Conservation (phyloP, 1,284 basidiomycete species). For the Sporisorium exsertum region DNA sequence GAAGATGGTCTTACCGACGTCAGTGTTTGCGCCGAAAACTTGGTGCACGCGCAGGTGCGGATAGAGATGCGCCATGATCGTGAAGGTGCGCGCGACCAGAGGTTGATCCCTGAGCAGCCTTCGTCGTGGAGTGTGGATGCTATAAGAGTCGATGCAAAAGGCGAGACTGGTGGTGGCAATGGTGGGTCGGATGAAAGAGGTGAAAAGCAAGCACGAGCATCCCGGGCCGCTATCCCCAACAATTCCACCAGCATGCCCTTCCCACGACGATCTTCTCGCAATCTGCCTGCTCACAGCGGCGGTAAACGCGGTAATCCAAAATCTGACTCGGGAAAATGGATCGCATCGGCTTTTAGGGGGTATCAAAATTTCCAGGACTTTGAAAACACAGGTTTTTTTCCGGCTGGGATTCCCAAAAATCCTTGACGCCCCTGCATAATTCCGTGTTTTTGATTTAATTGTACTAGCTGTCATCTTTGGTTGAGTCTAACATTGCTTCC, state of each 20-base stretch:
- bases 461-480: no score
- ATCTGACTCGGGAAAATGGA: conserved; percentile 10
- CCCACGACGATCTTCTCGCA: conserved; percentile 4
- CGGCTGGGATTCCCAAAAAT: no score
- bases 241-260: not conserved
- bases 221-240: not conserved
- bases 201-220: no score
- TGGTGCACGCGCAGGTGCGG: conserved; percentile 59
- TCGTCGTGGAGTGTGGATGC: not conserved
- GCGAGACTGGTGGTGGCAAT: not conserved
- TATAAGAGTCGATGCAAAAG: not conserved
- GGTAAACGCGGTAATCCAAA: conserved; percentile 4
- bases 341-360: conserved; percentile 25
- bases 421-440: no score
- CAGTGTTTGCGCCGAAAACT: conserved; percentile 68
- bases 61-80: conserved; percentile 49
- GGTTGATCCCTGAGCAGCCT: not conserved
- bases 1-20: conserved; percentile 69
- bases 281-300: not conserved
- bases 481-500: no score
- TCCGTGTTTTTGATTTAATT: no score
- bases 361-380: no score
- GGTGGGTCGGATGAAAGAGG: not conserved
- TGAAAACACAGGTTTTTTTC: no score
- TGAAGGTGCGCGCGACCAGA: not conserved